These are phyloP conservation scores for Ophiocordyceps camponoti-leonardi DNA, from an alignment of 2,329 filamentous ascomycete genomes.

Conservation along the genomic window DNA sequence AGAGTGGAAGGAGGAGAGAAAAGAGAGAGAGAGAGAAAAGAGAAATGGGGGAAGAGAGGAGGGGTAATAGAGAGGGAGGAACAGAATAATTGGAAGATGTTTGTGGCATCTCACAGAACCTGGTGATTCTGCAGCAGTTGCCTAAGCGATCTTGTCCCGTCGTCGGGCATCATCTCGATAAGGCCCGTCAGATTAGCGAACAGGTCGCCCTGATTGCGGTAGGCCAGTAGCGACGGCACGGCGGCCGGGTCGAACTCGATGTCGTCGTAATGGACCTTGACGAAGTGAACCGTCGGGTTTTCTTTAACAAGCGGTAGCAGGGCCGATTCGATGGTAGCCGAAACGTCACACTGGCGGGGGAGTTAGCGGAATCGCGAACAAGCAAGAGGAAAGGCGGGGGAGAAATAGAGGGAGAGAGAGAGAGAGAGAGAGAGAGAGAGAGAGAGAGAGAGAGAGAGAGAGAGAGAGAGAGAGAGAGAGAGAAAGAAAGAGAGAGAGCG, in stretches of 20 bases:
- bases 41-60: not conserved
- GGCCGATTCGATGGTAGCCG: conserved; percentile 60
- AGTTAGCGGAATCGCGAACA: conserved; percentile 1
- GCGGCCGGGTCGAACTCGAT: conserved; percentile 86
- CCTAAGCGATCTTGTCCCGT: conserved; percentile 34
- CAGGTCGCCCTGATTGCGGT: conserved; percentile 72
- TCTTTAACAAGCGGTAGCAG: conserved; percentile 56
- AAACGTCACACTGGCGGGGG: conserved; percentile 53
- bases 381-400: not conserved
- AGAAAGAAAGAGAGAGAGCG: too few species aligned
- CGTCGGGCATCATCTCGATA: conserved; percentile 66
- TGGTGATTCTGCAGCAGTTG: conserved; percentile 33
- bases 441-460: too few species aligned
- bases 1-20: not conserved
- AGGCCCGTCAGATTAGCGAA: conserved; percentile 82
- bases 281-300: conserved; percentile 61
- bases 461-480: too few species aligned
- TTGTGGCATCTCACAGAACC: conserved; percentile 24
- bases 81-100: not conserved
- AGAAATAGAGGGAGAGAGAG: too few species aligned
- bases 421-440: too few species aligned
- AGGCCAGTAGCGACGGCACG: conserved; percentile 77
- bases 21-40: not conserved
- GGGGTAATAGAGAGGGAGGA: too few species aligned
- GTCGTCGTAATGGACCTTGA: conserved; percentile 80